Evolutionary conservation across 495 filamentous ascomycete species (phyloP).

Genomic region (Penicillium salamii): DNA sequence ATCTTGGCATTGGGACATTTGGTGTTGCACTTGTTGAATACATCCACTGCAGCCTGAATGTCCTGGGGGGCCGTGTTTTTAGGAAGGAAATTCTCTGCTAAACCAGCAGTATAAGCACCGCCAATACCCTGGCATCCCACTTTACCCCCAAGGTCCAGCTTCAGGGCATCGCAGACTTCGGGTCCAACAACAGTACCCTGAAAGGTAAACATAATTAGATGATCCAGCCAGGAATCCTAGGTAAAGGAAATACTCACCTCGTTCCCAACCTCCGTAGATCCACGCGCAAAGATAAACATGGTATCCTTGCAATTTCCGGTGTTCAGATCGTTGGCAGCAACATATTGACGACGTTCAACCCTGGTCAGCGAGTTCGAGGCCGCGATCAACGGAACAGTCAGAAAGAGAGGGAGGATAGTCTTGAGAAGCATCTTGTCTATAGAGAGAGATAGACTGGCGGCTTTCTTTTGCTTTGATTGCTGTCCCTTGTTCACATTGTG

Average conservation of each 20-base stretch:
- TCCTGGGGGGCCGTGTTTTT: constrained; percentile 28
- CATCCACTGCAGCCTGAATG: constrained; percentile 35
- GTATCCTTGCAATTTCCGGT: constrained; percentile 36
- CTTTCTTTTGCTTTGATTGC: too few species aligned
- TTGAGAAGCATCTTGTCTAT: too few species aligned
- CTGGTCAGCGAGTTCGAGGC: neutral
- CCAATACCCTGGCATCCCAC: constrained; percentile 35
- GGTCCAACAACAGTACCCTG: constrained; percentile 42
- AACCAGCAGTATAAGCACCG: constrained; percentile 28
- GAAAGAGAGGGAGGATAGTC: constrained; percentile 1
- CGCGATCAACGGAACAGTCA: constrained; percentile 1
- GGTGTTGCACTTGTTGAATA: constrained; percentile 34
- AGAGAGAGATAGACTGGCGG: too few species aligned
- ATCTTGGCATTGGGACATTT: constrained; percentile 55
- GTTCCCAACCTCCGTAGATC: constrained; percentile 32
- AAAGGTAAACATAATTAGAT: neutral
- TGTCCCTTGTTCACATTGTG: too few species aligned
- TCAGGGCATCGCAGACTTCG: constrained; percentile 32
- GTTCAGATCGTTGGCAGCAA: constrained; percentile 3
- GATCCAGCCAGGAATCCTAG: neutral
- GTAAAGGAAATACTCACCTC: constrained; percentile 3
- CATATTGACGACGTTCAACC: constrained; percentile 3
- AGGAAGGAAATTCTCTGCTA: constrained; percentile 21
- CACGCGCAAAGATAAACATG: constrained; percentile 52
- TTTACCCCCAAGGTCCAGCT: constrained; percentile 12